Base-by-base conservation (phyloP, 371 early-diverging fungal species). In the Mucor velutinosus region DNA sequence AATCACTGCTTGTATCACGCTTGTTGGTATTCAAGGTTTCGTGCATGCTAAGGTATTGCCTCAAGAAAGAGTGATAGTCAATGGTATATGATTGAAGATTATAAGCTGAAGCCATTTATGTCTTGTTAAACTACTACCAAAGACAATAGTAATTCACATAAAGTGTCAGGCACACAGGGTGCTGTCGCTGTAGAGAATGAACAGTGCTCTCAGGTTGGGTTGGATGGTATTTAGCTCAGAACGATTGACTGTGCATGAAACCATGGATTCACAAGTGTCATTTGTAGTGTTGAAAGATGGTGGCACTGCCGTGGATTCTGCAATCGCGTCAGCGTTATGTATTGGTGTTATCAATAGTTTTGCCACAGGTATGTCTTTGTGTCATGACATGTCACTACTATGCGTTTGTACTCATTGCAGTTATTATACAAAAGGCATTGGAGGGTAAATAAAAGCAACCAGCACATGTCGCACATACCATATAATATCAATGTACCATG, bases 271-370 rank as follows among this genome's bases (percentile, higher is more conserved):
- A 47, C 47, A 7, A 1, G 3, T 47, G 21, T 21, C 59, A 4
- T n/a, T 33, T 21, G 25, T 62, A 87, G 90, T 94, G 1, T 71
- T 99, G 32, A 86, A 92, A 66, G 86, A 88, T 11, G 98, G 97
- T 19, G 99, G 99, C 15, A 93, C 90, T 63, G 98, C 99, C 6
- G 92, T 98, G 0, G 99, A 99, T 85, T 92, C 98, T 3, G 95
- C 97, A 5, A 91, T 99, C 53, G 96, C 97, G 2, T 85, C 97
- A 25, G 86, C 94, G 15, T 74, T 99, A 15, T 98, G 97, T 71
- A 88, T 98, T 47, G 99, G 99, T 27, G 89, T 94, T 10, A 88
- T 98, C 55, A 96, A 99, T 76, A 47, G 88, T n/a, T 99, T 96
- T 84, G 91, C 96, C 10, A 90, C 95, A 23, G 99, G 99, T 57